Conservation (phyloP, 31 red algal genomes). For the Porphyra umbilicalis region DNA sequence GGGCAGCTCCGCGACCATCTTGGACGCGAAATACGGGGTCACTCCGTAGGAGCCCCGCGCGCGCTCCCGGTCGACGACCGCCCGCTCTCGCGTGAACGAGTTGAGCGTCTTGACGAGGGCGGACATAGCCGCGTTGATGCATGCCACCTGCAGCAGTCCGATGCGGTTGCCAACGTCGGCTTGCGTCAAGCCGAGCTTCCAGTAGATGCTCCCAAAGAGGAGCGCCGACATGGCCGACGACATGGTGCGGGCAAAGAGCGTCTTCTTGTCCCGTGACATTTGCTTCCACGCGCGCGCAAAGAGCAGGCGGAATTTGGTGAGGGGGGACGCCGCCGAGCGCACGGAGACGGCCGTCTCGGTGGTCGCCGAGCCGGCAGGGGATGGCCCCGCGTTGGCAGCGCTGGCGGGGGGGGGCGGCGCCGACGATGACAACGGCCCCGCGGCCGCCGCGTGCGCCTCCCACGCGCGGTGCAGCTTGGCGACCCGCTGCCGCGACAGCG, state of each 20-base stretch:
- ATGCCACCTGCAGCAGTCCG: slow-evolving; percentile 83
- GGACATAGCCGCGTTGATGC: slow-evolving; percentile 86
- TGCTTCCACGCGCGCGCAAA: slow-evolving; percentile 73
- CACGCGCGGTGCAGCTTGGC: slow-evolving; percentile 31
- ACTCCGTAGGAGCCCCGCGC: slow-evolving; percentile 62
- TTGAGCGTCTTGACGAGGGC: slow-evolving; percentile 93
- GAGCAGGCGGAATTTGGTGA: slow-evolving; percentile 35
- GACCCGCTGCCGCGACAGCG: slow-evolving; percentile 32
- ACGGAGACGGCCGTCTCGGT: not conserved
- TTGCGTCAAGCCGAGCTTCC: slow-evolving; percentile 64
- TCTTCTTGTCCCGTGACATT: slow-evolving; percentile 70
- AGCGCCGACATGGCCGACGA: slow-evolving; percentile 70
- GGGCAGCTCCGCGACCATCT: slow-evolving; percentile 86
- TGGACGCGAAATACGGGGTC: slow-evolving; percentile 62
- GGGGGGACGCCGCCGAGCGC: slow-evolving; percentile 25
- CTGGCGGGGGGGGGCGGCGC: not conserved
- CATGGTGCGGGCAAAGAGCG: slow-evolving; percentile 70
- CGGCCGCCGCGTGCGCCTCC: not conserved
- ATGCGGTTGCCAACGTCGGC: slow-evolving; percentile 67
- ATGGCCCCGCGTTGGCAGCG: not conserved
- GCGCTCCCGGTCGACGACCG: slow-evolving; percentile 73
- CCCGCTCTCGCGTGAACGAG: slow-evolving; percentile 63
- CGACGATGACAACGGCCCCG: not conserved
- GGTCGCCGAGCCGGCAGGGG: not conserved
- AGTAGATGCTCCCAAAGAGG: slow-evolving; percentile 90